Percentiles rank a stretch among this genome's conserved stretches.
phyloP scores from a whole-genome alignment of 2,329 filamentous ascomycete species.

The Epichloe hybrida region DNA sequence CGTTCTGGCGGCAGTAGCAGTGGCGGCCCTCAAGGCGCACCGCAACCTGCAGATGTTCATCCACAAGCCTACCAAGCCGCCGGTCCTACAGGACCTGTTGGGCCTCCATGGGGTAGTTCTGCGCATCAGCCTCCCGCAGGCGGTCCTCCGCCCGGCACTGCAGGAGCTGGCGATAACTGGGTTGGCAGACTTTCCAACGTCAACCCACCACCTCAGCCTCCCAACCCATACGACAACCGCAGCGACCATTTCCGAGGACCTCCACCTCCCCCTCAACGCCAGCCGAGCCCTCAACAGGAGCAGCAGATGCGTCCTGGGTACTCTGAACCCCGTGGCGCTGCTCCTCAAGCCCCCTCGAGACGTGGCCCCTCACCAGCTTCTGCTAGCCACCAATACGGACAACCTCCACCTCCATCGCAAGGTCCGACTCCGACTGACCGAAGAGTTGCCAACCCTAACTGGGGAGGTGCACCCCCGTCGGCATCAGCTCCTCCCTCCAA shows the following conservation, averaged over 20 bases:
- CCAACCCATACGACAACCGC: slow-evolving; percentile 69
- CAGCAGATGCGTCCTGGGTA: slow-evolving; percentile 46
- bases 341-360: slow-evolving; percentile 27
- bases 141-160: slow-evolving; percentile 52
- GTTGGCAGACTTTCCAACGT: slow-evolving; percentile 64
- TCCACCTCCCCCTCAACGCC: slow-evolving; percentile 52
- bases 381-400: slow-evolving; percentile 30
- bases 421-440: slow-evolving; percentile 38
- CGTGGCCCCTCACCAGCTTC: slow-evolving; percentile 33
- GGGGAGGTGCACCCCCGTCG: slow-evolving; percentile 39
- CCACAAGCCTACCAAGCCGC: slow-evolving; percentile 83
- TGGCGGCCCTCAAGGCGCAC: slow-evolving; percentile 58
- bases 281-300: slow-evolving; percentile 65
- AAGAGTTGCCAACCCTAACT: slow-evolving; percentile 47
- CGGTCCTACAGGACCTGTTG: slow-evolving; percentile 67
- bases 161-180: slow-evolving; percentile 39
- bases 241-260: slow-evolving; percentile 52
- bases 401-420: slow-evolving; percentile 27
- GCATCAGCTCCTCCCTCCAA: slow-evolving; percentile 23
- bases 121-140: slow-evolving; percentile 37
- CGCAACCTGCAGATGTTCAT: slow-evolving; percentile 91
- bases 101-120: slow-evolving; percentile 80
- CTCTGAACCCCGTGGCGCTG: slow-evolving; percentile 26
- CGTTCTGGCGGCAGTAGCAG: slow-evolving; percentile 67
- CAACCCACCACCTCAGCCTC: slow-evolving; percentile 58